Evolutionary conservation across 305 asterid species (phyloP).

Genomic region (Lippia alba): DNA sequence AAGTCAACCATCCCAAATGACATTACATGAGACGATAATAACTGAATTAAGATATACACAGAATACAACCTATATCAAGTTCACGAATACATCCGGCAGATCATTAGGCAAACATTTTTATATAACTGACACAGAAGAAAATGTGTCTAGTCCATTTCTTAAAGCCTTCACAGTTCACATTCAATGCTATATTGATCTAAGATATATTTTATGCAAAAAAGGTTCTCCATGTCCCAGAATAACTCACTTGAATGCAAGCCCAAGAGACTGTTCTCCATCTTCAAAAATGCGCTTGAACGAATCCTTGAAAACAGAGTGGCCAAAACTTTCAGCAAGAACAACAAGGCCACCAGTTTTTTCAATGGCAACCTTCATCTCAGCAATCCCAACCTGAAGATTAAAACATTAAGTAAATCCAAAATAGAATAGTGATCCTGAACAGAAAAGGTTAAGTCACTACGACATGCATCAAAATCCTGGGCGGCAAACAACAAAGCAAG

Average conservation of each 20-base stretch:
- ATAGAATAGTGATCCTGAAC: slow-evolving; percentile 19
- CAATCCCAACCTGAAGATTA: slow-evolving; percentile 87
- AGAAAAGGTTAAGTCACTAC: slow-evolving; percentile 23
- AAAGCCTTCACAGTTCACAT: not conserved
- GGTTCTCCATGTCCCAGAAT: slow-evolving; percentile 1
- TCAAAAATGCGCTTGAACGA: slow-evolving; percentile 89
- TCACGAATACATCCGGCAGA: slow-evolving; percentile 10
- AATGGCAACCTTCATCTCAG: slow-evolving; percentile 97
- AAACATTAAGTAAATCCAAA: slow-evolving; percentile 34
- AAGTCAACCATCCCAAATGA: not conserved
- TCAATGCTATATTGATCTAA: not conserved
- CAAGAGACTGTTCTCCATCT: slow-evolving; percentile 90
- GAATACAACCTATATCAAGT: not conserved
- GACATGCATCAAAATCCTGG: slow-evolving; percentile 31
- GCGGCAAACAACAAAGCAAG: slow-evolving; percentile 25
- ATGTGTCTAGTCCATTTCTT: slow-evolving; percentile 15
- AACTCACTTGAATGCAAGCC: slow-evolving; percentile 93
- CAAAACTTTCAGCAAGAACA: slow-evolving; percentile 97
- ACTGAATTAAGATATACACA: too few species aligned
- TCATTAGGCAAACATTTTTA: slow-evolving; percentile 6
- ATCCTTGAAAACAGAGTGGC: slow-evolving; percentile 98
- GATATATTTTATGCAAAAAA: slow-evolving; percentile 4
- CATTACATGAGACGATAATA: not conserved
- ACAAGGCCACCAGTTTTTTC: slow-evolving; percentile 98
- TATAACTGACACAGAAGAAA: slow-evolving; percentile 7